These are phyloP conservation scores for Petunia hybrid DNA, from an alignment of 305 asterid species.

Conservation along the genomic window DNA sequence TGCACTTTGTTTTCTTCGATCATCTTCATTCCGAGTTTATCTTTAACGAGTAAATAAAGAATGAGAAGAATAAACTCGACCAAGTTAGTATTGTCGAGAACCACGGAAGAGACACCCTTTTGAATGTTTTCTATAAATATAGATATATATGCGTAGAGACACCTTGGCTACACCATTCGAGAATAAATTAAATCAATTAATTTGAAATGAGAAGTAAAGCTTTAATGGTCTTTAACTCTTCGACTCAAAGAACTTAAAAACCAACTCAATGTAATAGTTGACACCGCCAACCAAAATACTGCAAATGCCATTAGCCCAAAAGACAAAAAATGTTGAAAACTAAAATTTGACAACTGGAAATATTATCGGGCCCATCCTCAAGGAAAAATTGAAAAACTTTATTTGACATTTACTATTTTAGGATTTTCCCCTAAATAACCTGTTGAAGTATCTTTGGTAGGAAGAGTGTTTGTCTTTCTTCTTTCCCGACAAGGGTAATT, in stretches of 20 bases:
- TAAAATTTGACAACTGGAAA: background rate
- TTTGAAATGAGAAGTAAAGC: no score
- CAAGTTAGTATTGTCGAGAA: background rate
- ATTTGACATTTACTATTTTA: constrained; percentile 5
- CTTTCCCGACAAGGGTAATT: background rate
- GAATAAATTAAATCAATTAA: no score
- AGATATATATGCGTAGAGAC: no score
- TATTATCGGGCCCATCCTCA: background rate
- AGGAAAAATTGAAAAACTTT: background rate
- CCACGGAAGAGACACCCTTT: no score
- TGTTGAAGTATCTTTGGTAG: background rate
- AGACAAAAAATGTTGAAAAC: background rate
- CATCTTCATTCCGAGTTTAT: background rate
- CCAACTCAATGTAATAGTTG: no score
- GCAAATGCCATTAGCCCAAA: no score
- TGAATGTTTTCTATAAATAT: no score
- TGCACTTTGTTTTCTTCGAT: background rate
- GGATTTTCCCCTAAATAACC: background rate
- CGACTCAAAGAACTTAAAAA: no score
- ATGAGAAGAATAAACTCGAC: background rate
- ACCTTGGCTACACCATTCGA: no score
- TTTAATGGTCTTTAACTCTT: no score
- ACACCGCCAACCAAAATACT: no score
- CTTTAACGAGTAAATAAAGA: background rate
- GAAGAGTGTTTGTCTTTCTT: background rate